Evolutionary conservation across 2,329 filamentous ascomycete genomes (phyloP), one percentile per base, ranked within the genome.

Genomic region (Xylaria sp.): DNA sequence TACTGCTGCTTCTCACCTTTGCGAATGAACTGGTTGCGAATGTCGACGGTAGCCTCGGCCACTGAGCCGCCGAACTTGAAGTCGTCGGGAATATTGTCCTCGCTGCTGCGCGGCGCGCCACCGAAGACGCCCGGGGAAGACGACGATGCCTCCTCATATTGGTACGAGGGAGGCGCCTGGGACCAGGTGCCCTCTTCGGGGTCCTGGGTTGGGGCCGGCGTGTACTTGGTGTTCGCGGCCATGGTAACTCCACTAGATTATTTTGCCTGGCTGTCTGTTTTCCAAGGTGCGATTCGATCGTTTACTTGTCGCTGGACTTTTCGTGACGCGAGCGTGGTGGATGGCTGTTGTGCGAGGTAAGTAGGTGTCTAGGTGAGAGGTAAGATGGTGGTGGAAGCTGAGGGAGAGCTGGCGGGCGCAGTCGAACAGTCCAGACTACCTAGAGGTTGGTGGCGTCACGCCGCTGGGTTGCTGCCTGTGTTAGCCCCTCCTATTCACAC

Each of bases 51-150:
- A 55, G 93, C 95, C 84, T 98, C 96, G 73, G 94, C 91, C 68
- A 98, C 94, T 21, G 91, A 93, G 70, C 94, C 94, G 75, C 95
- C 96, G 78, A 97, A 98, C 92, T 98, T 98, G 89, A 98, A 98
- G 82, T 98, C 95, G 84, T 98, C 95, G 1, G 95, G 95, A 53
- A 98, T 80, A 78, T 98, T 97, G 82, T 98, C 95, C 78, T 94
- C 90, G 81, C 94, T 94, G 79, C 86, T 87, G 75, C 94, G 90
- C 60, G 93, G 90, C 53, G 86, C 88, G 57, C 89, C 91, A 70
- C 87, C 87, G 66, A 92, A 87, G 48, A 92, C 85, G 75, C 85
- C 85, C 69, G 86, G 81, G 29, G 83, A 81, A 44, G 87, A 84
- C 44, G 89, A 86, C 69, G 85, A 81, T 70, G 86, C 85, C 69